Conservation (phyloP, 495 filamentous ascomycete species). For the Cenococcum geophilum region DNA sequence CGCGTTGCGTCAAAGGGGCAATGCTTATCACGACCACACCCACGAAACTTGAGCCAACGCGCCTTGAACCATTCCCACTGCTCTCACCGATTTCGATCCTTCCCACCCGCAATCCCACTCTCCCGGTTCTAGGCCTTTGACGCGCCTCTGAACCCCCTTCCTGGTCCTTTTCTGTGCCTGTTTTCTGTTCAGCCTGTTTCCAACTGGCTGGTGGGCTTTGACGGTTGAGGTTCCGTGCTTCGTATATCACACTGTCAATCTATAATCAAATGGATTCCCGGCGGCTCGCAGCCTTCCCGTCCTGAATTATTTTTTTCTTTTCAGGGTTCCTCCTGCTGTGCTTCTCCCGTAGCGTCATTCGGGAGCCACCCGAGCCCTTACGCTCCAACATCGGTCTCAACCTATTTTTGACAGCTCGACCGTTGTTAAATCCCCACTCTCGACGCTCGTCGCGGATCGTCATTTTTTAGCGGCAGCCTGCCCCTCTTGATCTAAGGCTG, state of each 20-base stretch:
- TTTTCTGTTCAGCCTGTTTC: background rate
- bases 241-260: conserved; percentile 17
- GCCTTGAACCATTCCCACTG: background rate
- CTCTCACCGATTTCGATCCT: background rate
- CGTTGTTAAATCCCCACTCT: conserved; percentile 21
- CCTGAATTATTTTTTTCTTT: background rate
- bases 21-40: conserved; percentile 7
- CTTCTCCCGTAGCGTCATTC: background rate
- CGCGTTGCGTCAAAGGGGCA: background rate
- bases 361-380: too few relatives aligned
- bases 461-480: conserved; percentile 26
- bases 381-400: conserved; percentile 7
- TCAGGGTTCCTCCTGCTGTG: background rate
- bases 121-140: background rate
- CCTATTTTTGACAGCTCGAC: conserved; percentile 27
- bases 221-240: conserved; percentile 7
- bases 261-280: conserved; percentile 14
- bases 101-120: background rate
- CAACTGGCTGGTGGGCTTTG: conserved; percentile 3
- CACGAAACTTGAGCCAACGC: background rate
- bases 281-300: background rate
- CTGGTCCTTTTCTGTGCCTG: background rate
- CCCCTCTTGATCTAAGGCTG: conserved; percentile 18
- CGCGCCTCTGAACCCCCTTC: background rate
- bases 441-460: conserved; percentile 15